Percentiles rank a stretch among this genome's conserved stretches.
phyloP scores from a whole-genome alignment of 306 rosid species.

The Vicia sativa region DNA sequence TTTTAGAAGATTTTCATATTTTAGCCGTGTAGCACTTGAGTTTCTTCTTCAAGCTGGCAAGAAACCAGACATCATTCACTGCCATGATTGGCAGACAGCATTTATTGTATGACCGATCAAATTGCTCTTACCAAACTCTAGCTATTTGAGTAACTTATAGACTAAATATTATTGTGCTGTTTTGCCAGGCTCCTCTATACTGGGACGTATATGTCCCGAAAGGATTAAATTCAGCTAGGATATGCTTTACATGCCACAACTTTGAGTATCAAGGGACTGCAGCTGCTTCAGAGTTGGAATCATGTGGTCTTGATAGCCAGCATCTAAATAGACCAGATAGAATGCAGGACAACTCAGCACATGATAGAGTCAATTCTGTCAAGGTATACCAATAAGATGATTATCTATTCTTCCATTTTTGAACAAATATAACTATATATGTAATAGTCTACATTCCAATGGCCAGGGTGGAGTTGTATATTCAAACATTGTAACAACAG shows the following conservation, averaged over 20 bases:
- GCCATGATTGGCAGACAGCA: conserved; percentile 99
- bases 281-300: conserved; percentile 73
- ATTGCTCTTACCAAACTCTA: conserved; percentile 20
- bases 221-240: conserved; percentile 91
- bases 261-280: conserved; percentile 97
- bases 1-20: conserved; percentile 86
- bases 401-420: conserved; percentile 21
- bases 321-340: conserved; percentile 80
- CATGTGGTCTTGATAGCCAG: conserved; percentile 82
- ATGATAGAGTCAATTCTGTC: conserved; percentile 78
- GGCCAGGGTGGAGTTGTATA: conserved; percentile 92
- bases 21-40: conserved; percentile 95
- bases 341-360: conserved; percentile 87
- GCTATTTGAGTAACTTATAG: conserved; percentile 26
- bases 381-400: conserved; percentile 60
- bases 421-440: conserved; percentile 32
- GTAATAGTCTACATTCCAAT: conserved; percentile 35
- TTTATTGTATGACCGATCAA: conserved; percentile 69
- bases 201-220: conserved; percentile 82
- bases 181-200: conserved; percentile 87
- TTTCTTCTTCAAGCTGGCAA: conserved; percentile 92
- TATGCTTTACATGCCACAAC: conserved; percentile 98
- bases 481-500: conserved; percentile 96
- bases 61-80: conserved; percentile 95
- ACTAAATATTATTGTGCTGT: conserved; percentile 24